Base-by-base conservation (phyloP, 106 monocot species). In the Allium cepa region DNA sequence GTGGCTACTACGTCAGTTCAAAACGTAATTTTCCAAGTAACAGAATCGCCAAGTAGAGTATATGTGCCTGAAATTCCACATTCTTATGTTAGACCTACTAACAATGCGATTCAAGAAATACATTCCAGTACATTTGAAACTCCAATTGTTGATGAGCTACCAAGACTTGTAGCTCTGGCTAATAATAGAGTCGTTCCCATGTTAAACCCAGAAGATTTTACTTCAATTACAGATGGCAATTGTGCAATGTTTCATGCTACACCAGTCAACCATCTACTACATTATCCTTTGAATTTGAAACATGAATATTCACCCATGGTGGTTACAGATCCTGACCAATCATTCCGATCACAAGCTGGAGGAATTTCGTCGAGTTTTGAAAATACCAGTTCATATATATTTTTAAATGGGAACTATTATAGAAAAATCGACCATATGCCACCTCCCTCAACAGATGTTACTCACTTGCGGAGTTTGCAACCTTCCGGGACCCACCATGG, bases 41-140 rank as follows among this genome's bases (percentile, higher is more conserved):
- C 63, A 28, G 76, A 79, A 60, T 67, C 70, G 8, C 1, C 66
- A 22, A 64, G 47, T 46, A 52, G 49, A 56, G 78, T 61, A 62
- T 60, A 71, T 45, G 73, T 46, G 7, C 47, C 62, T 64, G 71
- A 52, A 56, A 53, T 68, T 46, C 22, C 73, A 11, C 59, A 79
- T 57, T 56, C 63, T 15, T 68, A 81, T 79, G 73, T 51, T 62
- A 74, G 71, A 79, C 69, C 68, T 62, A 48, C 75, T 17, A 73
- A 81, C 77, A 73, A 27, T 8, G 69, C 69, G 49, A 81, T 72
- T 57, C 77, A 76, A 17, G 58, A 60, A 15, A 57, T 79, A 59
- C 72, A 74, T 73, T 52, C 74, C 10, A 71, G 73, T 67, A 71
- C 76, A 53, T 48, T 62, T 70, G 78, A 59, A 46, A 45, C 48